Evolutionary conservation across 2,329 filamentous ascomycete species (phyloP).

Genomic region (Colletotrichum sp.): DNA sequence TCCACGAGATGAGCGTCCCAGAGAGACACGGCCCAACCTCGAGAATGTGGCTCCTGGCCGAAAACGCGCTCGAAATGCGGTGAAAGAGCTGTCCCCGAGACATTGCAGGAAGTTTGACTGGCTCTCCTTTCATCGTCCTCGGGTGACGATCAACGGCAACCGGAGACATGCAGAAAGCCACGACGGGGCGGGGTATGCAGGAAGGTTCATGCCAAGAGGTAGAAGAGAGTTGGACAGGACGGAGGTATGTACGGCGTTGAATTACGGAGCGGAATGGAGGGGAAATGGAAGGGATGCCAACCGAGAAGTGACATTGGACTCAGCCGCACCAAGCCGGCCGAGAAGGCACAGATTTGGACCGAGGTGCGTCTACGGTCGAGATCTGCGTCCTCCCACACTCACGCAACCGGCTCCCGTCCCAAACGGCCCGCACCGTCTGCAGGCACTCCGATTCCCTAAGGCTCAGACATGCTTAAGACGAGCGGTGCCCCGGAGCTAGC

Average conservation of each 20-base stretch:
- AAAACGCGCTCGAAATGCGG: neutral
- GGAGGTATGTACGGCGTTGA: neutral
- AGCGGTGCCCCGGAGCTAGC: neutral
- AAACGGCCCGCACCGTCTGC: conserved; percentile 9
- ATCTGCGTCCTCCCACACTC: neutral
- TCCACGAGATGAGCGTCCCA: neutral
- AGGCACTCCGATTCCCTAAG: neutral
- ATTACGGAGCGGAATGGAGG: neutral
- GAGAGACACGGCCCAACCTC: neutral
- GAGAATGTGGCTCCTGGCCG: neutral
- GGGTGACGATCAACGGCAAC: neutral
- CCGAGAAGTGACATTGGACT: neutral
- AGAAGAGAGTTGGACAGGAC: neutral
- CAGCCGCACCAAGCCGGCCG: neutral
- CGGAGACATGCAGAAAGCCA: neutral
- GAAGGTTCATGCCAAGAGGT: neutral
- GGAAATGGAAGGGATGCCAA: neutral
- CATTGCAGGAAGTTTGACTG: neutral
- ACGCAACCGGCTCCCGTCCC: neutral
- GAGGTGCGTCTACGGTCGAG: neutral
- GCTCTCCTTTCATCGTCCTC: neutral
- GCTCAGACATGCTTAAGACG: neutral
- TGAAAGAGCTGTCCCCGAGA: neutral
- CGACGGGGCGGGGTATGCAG: neutral
- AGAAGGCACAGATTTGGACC: neutral